Percentiles rank a stretch among this genome's conserved stretches.
Evolutionary conservation across 1,284 basidiomycete genomes (phyloP).

Genomic region (Cryptococcus deneoformans): DNA sequence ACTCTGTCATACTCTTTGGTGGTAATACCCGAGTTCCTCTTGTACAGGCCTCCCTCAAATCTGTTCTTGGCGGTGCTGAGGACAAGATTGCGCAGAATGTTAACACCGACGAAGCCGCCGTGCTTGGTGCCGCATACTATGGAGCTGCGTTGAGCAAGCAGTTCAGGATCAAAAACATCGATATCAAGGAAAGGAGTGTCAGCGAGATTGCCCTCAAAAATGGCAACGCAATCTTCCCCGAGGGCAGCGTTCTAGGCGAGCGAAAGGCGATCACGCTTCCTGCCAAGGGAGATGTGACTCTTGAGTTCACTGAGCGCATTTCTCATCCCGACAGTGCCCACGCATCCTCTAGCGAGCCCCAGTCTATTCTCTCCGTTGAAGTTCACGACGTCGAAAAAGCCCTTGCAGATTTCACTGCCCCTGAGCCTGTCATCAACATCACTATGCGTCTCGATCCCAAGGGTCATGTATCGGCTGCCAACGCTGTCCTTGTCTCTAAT

Average conservation of each 20-base stretch:
- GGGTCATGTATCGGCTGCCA: slow-evolving; percentile 69
- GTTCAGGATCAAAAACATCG: slow-evolving; percentile 95
- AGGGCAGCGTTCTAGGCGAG: slow-evolving; percentile 67
- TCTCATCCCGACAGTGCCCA: slow-evolving; percentile 58
- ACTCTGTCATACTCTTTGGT: slow-evolving; percentile 87
- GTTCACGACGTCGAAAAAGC: slow-evolving; percentile 32
- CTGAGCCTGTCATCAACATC: slow-evolving; percentile 63
- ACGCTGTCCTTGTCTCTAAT: slow-evolving; percentile 64
- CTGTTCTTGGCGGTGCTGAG: slow-evolving; percentile 66
- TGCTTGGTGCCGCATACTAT: slow-evolving; percentile 89
- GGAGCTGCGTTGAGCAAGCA: slow-evolving; percentile 85
- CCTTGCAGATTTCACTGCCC: slow-evolving; percentile 42
- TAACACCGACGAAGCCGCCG: slow-evolving; percentile 95
- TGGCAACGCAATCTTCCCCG: slow-evolving; percentile 62
- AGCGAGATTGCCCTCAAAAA: slow-evolving; percentile 55
- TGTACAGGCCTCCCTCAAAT: slow-evolving; percentile 77
- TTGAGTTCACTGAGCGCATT: slow-evolving; percentile 54
- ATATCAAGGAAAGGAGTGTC: slow-evolving; percentile 68
- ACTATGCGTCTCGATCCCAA: slow-evolving; percentile 77
- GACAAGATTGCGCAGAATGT: slow-evolving; percentile 88
- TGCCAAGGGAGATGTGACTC: slow-evolving; percentile 65
- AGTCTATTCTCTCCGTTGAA: slow-evolving; percentile 27
- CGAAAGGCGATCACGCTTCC: slow-evolving; percentile 82
- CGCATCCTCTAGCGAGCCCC: not conserved
- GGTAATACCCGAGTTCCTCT: slow-evolving; percentile 88